Base-by-base conservation (phyloP, 805 yeast species). In the Barnettozyma sp. region DNA sequence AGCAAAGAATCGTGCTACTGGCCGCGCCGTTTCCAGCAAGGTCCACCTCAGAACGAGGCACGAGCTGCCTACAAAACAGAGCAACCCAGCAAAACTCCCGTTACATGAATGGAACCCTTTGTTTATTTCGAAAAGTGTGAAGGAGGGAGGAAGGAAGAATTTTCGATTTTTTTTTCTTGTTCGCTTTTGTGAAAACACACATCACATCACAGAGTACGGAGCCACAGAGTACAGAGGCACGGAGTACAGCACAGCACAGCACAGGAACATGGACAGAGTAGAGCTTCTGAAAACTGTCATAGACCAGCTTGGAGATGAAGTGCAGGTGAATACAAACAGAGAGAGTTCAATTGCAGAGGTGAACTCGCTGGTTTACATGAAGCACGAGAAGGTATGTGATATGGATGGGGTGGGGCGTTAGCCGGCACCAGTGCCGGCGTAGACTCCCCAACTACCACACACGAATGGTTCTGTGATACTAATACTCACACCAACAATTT, bases 331-430 rank as follows among this genome's bases (percentile, higher is more conserved):
- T 27, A 23, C 31, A 4, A 5, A 16, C 8, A 22, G 15, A 5
- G 27, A 26, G 2, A 40, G 40, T 9, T 21, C 43, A 10, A 33
- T 35, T 14, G 45, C 45, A 2, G 29, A 39, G 12, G 25, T 39
- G 4, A 44, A 44, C 15, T 14, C 27, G 2, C 21, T 44, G 6
- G 9, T 41, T 1, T 39, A 35, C 30, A 22, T 30, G 5, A 42
- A 44, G 28, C 45, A 44, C 26, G 41, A 39, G 21, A 28, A 30
- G 19, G 46, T 40, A n/a, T 8, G 46, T 37, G 21, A 9, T 4
- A 14, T 15, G 11, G 8, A n/a, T 6, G n/a, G n/a, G n/a, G n/a
- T n/a, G n/a, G n/a, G n/a, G n/a, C n/a, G n/a, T n/a, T n/a, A n/a
- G n/a, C n/a, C n/a, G n/a, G n/a, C n/a, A n/a, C n/a, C n/a, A n/a